Conservation (phyloP, 2,329 filamentous ascomycete species). For the Alternaria longipes region DNA sequence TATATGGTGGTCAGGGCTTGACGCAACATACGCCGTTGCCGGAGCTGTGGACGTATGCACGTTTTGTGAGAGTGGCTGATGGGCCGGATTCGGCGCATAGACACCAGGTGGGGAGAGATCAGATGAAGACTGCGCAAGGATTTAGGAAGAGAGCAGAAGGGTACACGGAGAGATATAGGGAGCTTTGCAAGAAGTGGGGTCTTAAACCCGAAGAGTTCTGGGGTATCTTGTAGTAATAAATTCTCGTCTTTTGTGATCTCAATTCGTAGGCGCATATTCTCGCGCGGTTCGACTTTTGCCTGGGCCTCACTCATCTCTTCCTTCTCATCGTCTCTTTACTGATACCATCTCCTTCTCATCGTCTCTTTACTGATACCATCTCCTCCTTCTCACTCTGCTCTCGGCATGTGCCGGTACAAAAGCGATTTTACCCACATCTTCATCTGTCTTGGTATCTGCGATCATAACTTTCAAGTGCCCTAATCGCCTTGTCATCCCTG, state of each 20-base stretch:
- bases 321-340: not conserved
- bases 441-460: not conserved
- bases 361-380: slow-evolving; percentile 14
- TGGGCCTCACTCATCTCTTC: accelerated
- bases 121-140: slow-evolving; percentile 52
- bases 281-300: not conserved
- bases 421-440: slow-evolving; percentile 6
- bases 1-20: slow-evolving; percentile 55
- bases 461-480: not conserved
- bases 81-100: slow-evolving; percentile 55
- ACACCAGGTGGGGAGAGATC: slow-evolving; percentile 55
- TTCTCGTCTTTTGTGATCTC: not conserved
- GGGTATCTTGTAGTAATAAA: slow-evolving; percentile 32
- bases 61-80: slow-evolving; percentile 55
- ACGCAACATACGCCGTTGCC: slow-evolving; percentile 56
- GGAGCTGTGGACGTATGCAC: slow-evolving; percentile 56
- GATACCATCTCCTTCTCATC: accelerated
- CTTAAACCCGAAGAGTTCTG: slow-evolving; percentile 43
- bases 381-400: slow-evolving; percentile 14
- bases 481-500: not conserved
- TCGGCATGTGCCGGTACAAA: slow-evolving; percentile 15
- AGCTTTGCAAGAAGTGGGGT: slow-evolving; percentile 48
- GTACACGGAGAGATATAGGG: slow-evolving; percentile 48
- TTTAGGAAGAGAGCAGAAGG: slow-evolving; percentile 47
- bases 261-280: not conserved